Evolutionary conservation across 1,284 basidiomycete species (phyloP), one percentile per base, ranked within the genome.

Genomic region (Ceratobasidium sp.): DNA sequence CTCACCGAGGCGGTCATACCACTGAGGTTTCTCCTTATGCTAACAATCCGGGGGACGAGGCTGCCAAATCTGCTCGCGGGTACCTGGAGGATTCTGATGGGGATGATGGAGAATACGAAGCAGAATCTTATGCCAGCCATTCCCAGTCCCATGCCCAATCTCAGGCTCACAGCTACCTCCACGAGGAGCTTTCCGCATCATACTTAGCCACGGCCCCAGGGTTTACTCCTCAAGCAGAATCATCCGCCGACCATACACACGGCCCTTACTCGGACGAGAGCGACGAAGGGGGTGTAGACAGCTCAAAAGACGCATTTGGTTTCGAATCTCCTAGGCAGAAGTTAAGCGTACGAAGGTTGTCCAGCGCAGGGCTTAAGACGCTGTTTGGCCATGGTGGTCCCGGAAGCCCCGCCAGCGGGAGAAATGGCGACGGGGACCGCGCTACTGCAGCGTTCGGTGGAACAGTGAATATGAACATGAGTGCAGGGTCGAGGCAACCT

Each of bases 381-480:
- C 43, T 67, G 26, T 67, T 67, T 55, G 36, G 64, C 26, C 34
- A 53, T 18, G 55, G 55, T 21, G 55, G 55, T 10, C 55, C 26
- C 4, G 52, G 52, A 34, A 58, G 23, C 30, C 14, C n/a, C 26
- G 36, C 26, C 21, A 21, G 4, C 12, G 64, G 48, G 26, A 67
- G 23, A 18, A 39, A 67, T 30, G 32, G 50, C 10, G 39, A 55
- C 21, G 34, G 48, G 3, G 64, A 67, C 21, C 32, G 50, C 12
- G 64, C 64, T 9, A 67, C 30, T 48, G 64, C 64, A 10, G 64
- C 64, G 23, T 67, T 67, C 30, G 64, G 64, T 18, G 64, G 64
- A n/a, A 67, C 64, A 3, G 64, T 67, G 3, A 67, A 67, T 43
- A 43, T 67, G 64, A 67, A 50, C 23, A 67, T 55, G 50, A 67